Evolutionary conservation across 1,139 yeast genomes (phyloP).

Genomic region (Pichia sp.): DNA sequence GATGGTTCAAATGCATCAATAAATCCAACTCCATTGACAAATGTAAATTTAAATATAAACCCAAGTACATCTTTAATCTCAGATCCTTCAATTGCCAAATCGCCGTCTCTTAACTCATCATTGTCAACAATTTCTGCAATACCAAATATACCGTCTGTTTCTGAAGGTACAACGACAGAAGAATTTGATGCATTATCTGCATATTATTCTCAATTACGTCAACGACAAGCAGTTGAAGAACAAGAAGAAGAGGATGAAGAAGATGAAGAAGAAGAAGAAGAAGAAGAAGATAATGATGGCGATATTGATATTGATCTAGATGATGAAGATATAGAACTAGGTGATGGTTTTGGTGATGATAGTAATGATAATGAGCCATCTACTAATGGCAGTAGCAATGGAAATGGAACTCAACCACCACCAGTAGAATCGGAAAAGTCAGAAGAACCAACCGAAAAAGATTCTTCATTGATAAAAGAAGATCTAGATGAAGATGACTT

Average conservation of each 20-base stretch:
- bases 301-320: not conserved
- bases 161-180: conserved; percentile 32
- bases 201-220: conserved; percentile 66
- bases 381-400: not conserved
- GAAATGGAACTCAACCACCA: not conserved
- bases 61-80: not conserved
- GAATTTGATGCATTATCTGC: conserved; percentile 76
- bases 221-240: conserved; percentile 53
- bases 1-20: not conserved
- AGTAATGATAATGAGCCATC: not conserved
- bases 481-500: conserved; percentile 26
- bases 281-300: conserved; percentile 22
- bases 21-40: not conserved
- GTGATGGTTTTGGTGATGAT: not conserved
- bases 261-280: conserved; percentile 41
- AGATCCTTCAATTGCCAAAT: not conserved
- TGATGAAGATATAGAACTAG: not conserved
- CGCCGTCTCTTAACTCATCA: not conserved
- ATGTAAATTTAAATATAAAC: not conserved
- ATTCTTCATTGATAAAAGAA: conserved; percentile 2
- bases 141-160: conserved; percentile 6
- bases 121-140: conserved; percentile 2
- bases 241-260: conserved; percentile 44
- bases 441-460: conserved; percentile 5
- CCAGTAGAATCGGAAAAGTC: not conserved